Conservation (phyloP, 2,329 filamentous ascomycete species). For the Cryphonectria japonica region DNA sequence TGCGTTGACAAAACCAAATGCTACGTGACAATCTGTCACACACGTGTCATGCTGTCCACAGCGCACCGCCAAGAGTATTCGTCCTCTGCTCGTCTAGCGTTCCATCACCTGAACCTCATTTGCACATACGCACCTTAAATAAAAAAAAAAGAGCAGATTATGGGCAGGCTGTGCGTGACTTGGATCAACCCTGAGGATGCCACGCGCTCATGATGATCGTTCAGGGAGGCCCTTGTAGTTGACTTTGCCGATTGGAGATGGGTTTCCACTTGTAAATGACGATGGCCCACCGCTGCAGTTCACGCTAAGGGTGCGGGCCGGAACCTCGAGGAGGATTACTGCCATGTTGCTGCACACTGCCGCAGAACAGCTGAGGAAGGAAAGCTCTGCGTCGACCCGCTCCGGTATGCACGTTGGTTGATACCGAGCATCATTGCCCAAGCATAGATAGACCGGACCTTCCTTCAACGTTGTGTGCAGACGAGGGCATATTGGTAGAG, state of each 20-base stretch:
- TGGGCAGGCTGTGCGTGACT: not conserved
- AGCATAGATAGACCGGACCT: not conserved
- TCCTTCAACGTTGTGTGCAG: not conserved
- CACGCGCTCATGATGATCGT: not conserved
- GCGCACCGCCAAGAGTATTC: not conserved
- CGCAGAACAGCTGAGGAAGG: not conserved
- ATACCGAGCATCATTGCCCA: not conserved
- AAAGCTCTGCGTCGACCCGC: not conserved
- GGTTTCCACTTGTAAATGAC: constrained; percentile 9
- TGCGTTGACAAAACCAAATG: not conserved
- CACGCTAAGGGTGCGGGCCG: not conserved
- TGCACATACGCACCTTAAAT: not conserved
- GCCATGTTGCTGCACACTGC: not conserved
- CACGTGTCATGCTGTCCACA: not conserved
- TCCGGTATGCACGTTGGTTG: not conserved
- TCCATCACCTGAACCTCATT: not conserved
- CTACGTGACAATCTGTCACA: not conserved
- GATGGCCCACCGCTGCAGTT: not conserved
- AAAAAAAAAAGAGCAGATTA: not conserved
- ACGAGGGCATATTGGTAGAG: not conserved
- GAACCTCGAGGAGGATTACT: not conserved
- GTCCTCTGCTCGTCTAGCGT: not conserved
- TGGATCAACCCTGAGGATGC: not conserved
- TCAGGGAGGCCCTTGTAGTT: constrained; percentile 3
- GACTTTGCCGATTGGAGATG: constrained; percentile 3